Conservation (phyloP, 2,329 filamentous ascomycete species). For the Aspergillus sclerotialis region DNA sequence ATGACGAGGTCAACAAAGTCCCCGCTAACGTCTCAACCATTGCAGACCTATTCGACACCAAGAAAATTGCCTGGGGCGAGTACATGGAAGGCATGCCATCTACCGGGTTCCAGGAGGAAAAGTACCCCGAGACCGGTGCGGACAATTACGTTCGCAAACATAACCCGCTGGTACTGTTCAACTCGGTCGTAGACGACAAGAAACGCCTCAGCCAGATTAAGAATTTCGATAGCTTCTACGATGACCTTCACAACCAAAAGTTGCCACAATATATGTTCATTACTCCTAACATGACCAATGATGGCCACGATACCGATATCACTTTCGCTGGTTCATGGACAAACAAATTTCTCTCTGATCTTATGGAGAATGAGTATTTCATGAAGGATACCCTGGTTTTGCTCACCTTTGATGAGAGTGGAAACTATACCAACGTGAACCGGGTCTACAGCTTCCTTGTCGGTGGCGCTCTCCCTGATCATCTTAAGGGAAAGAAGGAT, state of each 20-base stretch:
- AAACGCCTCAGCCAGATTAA: slow-evolving; percentile 63
- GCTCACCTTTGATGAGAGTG: slow-evolving; percentile 77
- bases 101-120: slow-evolving; percentile 61
- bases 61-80: slow-evolving; percentile 59
- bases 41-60: slow-evolving; percentile 61
- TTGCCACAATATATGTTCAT: slow-evolving; percentile 63
- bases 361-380: slow-evolving; percentile 63
- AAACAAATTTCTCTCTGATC: slow-evolving; percentile 60
- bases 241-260: slow-evolving; percentile 55
- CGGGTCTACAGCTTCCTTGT: slow-evolving; percentile 63
- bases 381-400: slow-evolving; percentile 72
- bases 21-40: slow-evolving; percentile 58
- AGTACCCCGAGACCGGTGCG: slow-evolving; percentile 52
- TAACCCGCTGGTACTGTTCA: slow-evolving; percentile 60
- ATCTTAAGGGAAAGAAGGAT: slow-evolving; percentile 62
- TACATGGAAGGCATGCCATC: slow-evolving; percentile 77
- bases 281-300: slow-evolving; percentile 51
- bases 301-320: slow-evolving; percentile 69
- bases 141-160: slow-evolving; percentile 82
- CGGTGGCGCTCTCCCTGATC: slow-evolving; percentile 62
- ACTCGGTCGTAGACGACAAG: slow-evolving; percentile 53
- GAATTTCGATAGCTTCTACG: slow-evolving; percentile 63
- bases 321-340: slow-evolving; percentile 64
- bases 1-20: slow-evolving; percentile 57
- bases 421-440: slow-evolving; percentile 62